A percentile compares a stretch with the other conserved stretches of the same genome.
Evolutionary conservation across 352 stramenopile species (phyloP).

Genomic region (Elongisporangium prolatum): DNA sequence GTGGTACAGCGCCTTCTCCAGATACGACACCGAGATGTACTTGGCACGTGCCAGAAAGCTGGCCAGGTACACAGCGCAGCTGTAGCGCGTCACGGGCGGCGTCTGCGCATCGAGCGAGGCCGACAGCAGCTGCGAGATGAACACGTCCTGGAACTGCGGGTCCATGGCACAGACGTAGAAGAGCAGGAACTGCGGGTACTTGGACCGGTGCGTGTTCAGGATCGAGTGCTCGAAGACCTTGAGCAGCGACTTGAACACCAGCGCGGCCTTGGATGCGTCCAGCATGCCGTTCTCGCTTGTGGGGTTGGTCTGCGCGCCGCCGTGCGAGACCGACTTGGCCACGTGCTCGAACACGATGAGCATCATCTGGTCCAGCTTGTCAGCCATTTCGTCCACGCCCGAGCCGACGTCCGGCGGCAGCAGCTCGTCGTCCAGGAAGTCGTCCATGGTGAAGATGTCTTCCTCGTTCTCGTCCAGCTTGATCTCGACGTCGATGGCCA

Average conservation of each 20-base stretch:
- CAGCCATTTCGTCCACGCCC: constrained; percentile 75
- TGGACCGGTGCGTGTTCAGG: constrained; percentile 88
- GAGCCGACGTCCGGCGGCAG: constrained; percentile 34
- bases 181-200: constrained; percentile 91
- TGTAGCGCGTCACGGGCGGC: constrained; percentile 89
- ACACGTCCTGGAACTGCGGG: constrained; percentile 76
- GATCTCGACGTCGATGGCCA: constrained; percentile 88
- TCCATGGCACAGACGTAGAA: constrained; percentile 85
- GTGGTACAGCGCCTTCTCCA: constrained; percentile 91
- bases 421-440: constrained; percentile 78
- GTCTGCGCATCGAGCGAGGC: constrained; percentile 75
- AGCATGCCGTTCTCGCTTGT: constrained; percentile 6
- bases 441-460: constrained; percentile 79
- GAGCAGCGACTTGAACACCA: constrained; percentile 74
- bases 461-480: constrained; percentile 84
- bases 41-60: constrained; percentile 94
- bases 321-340: constrained; percentile 1
- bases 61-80: constrained; percentile 92
- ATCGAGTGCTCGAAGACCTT: constrained; percentile 85
- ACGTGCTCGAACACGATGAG: constrained; percentile 86
- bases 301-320: not conserved
- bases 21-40: constrained; percentile 90
- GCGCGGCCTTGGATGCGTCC: constrained; percentile 43
- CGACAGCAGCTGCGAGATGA: constrained; percentile 77
- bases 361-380: constrained; percentile 89